A percentile compares a stretch with the other conserved stretches of the same genome.
Conservation (phyloP, 2,329 filamentous ascomycete genomes). For the Colletotrichum filicis region DNA sequence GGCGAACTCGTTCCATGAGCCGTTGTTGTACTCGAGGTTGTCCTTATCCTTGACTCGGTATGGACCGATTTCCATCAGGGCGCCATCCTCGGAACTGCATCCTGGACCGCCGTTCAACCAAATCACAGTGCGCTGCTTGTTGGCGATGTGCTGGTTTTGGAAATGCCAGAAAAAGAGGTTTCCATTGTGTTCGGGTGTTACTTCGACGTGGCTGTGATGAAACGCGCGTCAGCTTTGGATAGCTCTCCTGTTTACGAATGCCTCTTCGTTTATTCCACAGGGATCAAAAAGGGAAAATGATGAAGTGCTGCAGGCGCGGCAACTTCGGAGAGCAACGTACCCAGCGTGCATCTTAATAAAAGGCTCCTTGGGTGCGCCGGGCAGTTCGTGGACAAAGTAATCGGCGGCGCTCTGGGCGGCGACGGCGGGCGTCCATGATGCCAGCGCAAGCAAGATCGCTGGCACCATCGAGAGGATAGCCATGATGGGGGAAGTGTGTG, state of each 20-base stretch:
- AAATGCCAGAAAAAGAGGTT: constrained; percentile 99
- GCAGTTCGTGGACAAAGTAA: constrained; percentile 88
- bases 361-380: constrained; percentile 80
- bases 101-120: constrained; percentile 98
- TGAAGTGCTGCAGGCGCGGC: background rate
- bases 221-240: constrained; percentile 39
- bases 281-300: background rate
- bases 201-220: constrained; percentile 82
- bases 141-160: constrained; percentile 93
- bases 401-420: constrained; percentile 66
- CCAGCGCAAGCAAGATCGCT: constrained; percentile 51
- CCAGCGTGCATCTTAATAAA: constrained; percentile 98
- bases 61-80: constrained; percentile 94
- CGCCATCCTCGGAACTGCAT: constrained; percentile 97
- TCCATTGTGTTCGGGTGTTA: constrained; percentile 85
- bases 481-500: constrained; percentile 34
- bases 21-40: constrained; percentile 83
- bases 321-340: constrained; percentile 62
- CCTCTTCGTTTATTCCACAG: background rate
- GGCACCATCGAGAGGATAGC: constrained; percentile 37
- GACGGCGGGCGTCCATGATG: constrained; percentile 51
- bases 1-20: constrained; percentile 98
- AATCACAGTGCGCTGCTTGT: constrained; percentile 89
- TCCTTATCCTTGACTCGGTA: constrained; percentile 84
- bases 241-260: background rate